Evolutionary conservation across 106 monocot species (phyloP).

Genomic region (Acanthochlamys bracteata): DNA sequence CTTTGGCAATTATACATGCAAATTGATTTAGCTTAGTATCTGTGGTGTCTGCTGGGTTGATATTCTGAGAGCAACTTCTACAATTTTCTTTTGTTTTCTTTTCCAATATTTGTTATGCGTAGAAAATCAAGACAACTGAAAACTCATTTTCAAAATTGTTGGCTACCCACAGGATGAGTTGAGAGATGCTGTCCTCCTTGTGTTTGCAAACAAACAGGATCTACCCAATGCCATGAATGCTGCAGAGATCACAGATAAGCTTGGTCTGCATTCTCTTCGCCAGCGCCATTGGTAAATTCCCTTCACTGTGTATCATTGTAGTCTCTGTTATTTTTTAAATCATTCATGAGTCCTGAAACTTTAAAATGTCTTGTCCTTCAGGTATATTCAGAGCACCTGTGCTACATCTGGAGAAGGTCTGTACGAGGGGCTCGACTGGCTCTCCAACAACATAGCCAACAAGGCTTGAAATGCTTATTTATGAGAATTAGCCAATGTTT

Average conservation of each 20-base stretch:
- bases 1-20: too few relatives aligned
- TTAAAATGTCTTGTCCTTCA: neutral
- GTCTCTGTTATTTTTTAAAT: neutral
- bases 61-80: too few relatives aligned
- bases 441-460: conserved; percentile 60
- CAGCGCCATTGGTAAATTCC: conserved; percentile 37
- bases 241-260: conserved; percentile 54
- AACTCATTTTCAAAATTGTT: neutral
- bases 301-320: neutral
- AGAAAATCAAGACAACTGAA: too few relatives aligned
- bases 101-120: too few relatives aligned
- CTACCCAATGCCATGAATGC: conserved; percentile 54
- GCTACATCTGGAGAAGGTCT: conserved; percentile 58
- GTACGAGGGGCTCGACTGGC: conserved; percentile 60
- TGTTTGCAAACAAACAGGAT: conserved; percentile 50
- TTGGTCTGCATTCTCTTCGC: conserved; percentile 44
- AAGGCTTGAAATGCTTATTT: conserved; percentile 21
- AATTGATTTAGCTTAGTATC: too few relatives aligned
- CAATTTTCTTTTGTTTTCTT: too few relatives aligned
- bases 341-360: too few relatives aligned
- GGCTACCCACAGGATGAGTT: conserved; percentile 26
- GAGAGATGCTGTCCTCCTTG: conserved; percentile 49
- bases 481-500: neutral
- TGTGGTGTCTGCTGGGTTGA: too few relatives aligned
- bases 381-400: conserved; percentile 70